These are phyloP conservation scores for Dictyostelium purpureum DNA, from an alignment of 78 protist genomes.

Conservation along the genomic window DNA sequence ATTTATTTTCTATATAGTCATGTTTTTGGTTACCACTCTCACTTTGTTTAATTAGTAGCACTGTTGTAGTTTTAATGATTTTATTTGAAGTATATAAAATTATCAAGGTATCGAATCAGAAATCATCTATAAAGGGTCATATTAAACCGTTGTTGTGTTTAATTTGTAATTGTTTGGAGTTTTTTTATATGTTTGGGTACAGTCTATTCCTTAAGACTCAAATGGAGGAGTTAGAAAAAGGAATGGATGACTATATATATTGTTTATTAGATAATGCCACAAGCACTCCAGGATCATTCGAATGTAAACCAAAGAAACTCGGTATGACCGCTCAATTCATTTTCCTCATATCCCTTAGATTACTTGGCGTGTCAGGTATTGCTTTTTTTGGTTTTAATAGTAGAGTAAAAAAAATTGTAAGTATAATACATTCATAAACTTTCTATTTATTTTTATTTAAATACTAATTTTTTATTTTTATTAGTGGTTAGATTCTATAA, in stretches of 20 bases:
- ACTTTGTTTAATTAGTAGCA: not conserved
- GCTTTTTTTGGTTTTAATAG: slow-evolving; percentile 18
- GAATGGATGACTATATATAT: not conserved
- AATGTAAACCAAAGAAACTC: not conserved
- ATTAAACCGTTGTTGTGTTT: slow-evolving; percentile 5
- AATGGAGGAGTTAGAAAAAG: not conserved
- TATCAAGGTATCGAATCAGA: not conserved
- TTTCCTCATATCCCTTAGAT: slow-evolving; percentile 12
- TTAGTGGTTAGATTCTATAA: not conserved
- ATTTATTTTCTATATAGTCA: not conserved
- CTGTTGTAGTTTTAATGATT: not conserved
- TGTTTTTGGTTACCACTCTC: slow-evolving; percentile 50
- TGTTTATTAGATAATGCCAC: not conserved
- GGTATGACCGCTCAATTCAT: not conserved
- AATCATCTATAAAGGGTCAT: not conserved
- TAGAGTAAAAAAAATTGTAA: slow-evolving; percentile 6
- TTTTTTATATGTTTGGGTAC: slow-evolving; percentile 3
- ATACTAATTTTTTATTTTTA: too few species aligned
- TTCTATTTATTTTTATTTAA: not conserved
- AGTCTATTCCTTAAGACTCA: not conserved
- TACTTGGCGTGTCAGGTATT: slow-evolving; percentile 17
- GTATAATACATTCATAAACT: too few species aligned
- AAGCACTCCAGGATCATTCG: not conserved
- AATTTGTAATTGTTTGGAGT: not conserved
- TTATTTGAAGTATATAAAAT: slow-evolving; percentile 24